Evolutionary conservation across 345 rosid species (phyloP), one percentile per base, ranked within the genome.

Genomic region (Cardiospermum halicacabum): DNA sequence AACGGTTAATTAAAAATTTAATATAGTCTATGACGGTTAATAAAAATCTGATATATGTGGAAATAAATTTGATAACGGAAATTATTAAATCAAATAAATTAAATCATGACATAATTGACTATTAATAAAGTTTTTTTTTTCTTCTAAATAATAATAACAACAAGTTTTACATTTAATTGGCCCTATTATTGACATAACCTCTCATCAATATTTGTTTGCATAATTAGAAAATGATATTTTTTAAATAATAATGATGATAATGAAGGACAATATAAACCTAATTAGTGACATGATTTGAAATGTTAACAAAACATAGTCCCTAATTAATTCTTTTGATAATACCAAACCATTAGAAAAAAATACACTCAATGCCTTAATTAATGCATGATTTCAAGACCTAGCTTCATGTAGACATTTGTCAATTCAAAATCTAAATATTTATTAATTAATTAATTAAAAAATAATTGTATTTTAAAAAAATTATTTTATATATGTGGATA

Each of bases 211-310:
- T 34, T 34, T 34, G 39, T 34, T 34, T 34, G 39, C n/a, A n/a
- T 4, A 11, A 34, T 34, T 34, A 34, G 0, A 61, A 27, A 43
- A 5, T 11, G 11, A 16, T 45, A n/a, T n/a, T n/a, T n/a, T n/a
- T n/a, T 45, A 24, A 61, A n/a, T 45, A 27, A 45, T 11, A 18
- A 5, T 18, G 40, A 60, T 28, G 30, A 13, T 4, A 11, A 4
- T 34, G 10, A 58, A 11, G 22, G 30, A 36, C 5, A 37, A 36
- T 13, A 15, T 1, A 13, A n/a, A 13, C 37, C 15, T 60, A 2
- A 11, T 47, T 30, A 30, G 54, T 47, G 39, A 37, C 18, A 47
- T 62, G 66, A 62, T 49, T 48, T 31, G 45, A 62, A 62, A 31
- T 62, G 21, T n/a, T 32, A 62, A 62, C 56, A 49, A 48, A 48